Base-by-base conservation (phyloP, 2,329 filamentous ascomycete genomes). In the Didymella sp. region DNA sequence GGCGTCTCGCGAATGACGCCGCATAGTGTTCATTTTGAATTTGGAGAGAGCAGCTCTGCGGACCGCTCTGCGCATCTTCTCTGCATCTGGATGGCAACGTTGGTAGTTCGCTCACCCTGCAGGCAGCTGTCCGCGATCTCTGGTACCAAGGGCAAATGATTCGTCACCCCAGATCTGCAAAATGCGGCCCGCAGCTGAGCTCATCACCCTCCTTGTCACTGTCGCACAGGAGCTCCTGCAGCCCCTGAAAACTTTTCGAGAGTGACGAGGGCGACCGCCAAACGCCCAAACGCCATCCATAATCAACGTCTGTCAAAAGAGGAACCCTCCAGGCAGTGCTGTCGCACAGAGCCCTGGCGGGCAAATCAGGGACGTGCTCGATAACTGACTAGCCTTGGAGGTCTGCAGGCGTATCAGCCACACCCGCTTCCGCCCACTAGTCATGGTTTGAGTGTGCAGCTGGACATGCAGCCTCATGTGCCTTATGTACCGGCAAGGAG, bases 401-500 rank as follows among this genome's bases (percentile, higher is more conserved):
- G 33, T 49, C 47, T 45, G n/a, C 45, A 37, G 31, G 51, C 47
- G 51, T 21, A 35, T 35, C 66, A 72, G 72, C 71, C 72, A 72
- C 68, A 64, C 54, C 70, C 72, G 71, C 63, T 48, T 46, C 60
- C 57, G 55, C 64, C 49, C 52, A 17, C 61, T 44, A 48, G 31
- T 17, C 40, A n/a, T 13, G 53, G 47, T 44, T 17, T 13, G 33
- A 27, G 46, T 51, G 47, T 44, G 57, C 40, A 47, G 42, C 44
- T 62, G 59, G 19, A 63, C 68, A 68, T 66, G 70, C 68, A 64
- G 67, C 67, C 68, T 59, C 60, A 58, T 43, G 49, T 53, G 49
- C 62, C 67, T 70, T 71, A 69, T 60, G 58, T 64, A 64, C 54
- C 59, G 47, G 54, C 45, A 51, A 53, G 42, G 59, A 56, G 31